Evolutionary conservation across 2,329 filamentous ascomycete genomes (phyloP), one percentile per base, ranked within the genome.

Genomic region (Geosmithia putterillii): DNA sequence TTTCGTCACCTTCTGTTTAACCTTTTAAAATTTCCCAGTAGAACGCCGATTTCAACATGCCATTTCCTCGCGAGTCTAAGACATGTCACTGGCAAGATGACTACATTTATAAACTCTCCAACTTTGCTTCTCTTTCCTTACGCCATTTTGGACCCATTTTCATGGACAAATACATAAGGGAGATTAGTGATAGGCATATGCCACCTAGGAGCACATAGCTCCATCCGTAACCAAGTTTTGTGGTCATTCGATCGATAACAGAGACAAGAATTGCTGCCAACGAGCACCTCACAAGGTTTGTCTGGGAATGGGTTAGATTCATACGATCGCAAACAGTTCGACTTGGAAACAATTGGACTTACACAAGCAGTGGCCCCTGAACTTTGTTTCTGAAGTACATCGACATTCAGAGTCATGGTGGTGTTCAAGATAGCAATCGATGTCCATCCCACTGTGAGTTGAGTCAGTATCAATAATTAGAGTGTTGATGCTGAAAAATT

Each of bases 401-500:
- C 55, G 40, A 59, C 57, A 50, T 58, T 54, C 15, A 59, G 43
- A 1, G 56, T 59, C 50, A 57, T 57, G 1, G 56, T 59, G 0
- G 54, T 52, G 44, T 58, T 59, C 3, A 59, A 51, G 3, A 59
- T 54, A 10, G 54, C 45, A 8, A 59, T 57, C 1, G 54, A 57
- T 1, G 52, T 54, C 41, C 51, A 58, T 17, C 57, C 57, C 38
- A 57, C 54, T 54, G 25, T 15, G 4, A 7, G 18, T 4, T n/a
- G 6, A 34, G 22, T 28, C 44, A 45, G 23, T 14, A 9, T 4
- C 41, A 21, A 32, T 32, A 25, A 14, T 7, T 7, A 4, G 12
- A 32, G 2, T 12, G 43, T n/a, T 22, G 15, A 36, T 10, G 19
- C n/a, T n/a, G n/a, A n/a, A n/a, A n/a, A n/a, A n/a, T n/a, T n/a